phyloP scores from a whole-genome alignment of 805 yeast species.

The Kodamaea leandrae region DNA sequence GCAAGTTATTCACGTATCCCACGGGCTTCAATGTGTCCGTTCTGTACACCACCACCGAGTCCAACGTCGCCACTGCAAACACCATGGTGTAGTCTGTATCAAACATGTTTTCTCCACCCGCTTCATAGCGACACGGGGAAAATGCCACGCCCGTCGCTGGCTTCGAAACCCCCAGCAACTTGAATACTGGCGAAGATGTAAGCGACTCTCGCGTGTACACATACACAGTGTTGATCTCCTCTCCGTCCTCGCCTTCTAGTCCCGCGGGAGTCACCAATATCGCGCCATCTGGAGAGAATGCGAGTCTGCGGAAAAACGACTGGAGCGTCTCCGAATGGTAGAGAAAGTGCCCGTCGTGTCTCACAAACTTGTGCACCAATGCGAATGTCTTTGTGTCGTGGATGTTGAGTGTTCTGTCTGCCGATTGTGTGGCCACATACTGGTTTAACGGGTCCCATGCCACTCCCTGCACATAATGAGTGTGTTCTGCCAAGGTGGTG shows the following conservation, averaged over 20 bases:
- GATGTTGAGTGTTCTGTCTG: conserved; percentile 81
- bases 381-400: conserved; percentile 28
- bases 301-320: conserved; percentile 82
- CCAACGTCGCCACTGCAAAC: conserved; percentile 92
- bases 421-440: conserved; percentile 80
- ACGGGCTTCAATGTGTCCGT: conserved; percentile 69
- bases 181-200: conserved; percentile 68
- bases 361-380: conserved; percentile 15
- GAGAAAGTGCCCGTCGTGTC: conserved; percentile 25
- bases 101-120: conserved; percentile 34
- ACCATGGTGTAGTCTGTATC: conserved; percentile 74
- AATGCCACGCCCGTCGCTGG: conserved; percentile 85
- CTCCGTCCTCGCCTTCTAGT: conserved; percentile 24
- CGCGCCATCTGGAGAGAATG: conserved; percentile 89
- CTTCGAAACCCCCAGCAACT: conserved; percentile 72
- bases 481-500: conserved; percentile 65
- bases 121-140: conserved; percentile 60
- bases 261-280: conserved; percentile 58
- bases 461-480: conserved; percentile 93
- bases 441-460: conserved; percentile 89
- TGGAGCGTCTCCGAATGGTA: conserved; percentile 87
- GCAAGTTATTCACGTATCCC: conserved; percentile 74
- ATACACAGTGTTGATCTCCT: conserved; percentile 70
- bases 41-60: conserved; percentile 76
- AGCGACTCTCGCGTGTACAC: conserved; percentile 73